Percentiles rank a stretch among this genome's conserved stretches.
Conservation (phyloP, 73 alveolate genomes). For the Stentor coeruleus region DNA sequence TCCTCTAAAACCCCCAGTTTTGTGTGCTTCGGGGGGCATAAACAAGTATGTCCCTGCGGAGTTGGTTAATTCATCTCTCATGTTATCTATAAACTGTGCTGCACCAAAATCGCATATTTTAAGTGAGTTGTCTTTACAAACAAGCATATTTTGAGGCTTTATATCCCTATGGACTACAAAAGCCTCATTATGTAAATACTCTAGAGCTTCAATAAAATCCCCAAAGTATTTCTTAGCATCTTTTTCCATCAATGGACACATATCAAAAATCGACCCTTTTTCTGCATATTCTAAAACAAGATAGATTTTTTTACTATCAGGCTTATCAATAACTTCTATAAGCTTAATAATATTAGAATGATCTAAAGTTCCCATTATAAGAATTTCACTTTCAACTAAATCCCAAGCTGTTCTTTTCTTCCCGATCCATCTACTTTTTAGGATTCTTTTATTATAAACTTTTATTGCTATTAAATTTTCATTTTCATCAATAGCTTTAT, state of each 20-base stretch:
- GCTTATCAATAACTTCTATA: constrained; percentile 70
- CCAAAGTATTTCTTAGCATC: constrained; percentile 64
- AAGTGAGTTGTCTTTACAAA: no score
- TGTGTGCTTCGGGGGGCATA: no score
- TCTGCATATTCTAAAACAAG: constrained; percentile 62
- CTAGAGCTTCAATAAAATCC: constrained; percentile 70
- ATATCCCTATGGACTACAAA: constrained; percentile 87
- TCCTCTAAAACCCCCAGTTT: no score
- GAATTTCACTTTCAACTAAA: constrained; percentile 81
- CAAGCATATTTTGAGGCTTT: no score
- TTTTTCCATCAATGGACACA: constrained; percentile 43
- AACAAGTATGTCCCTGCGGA: no score
- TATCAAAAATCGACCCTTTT: constrained; percentile 79
- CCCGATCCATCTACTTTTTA: constrained; percentile 13
- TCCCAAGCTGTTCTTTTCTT: constrained; percentile 22
- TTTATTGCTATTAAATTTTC: constrained; percentile 1
- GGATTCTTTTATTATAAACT: not conserved
- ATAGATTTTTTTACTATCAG: constrained; percentile 48
- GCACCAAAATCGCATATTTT: no score
- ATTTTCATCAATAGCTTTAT: not conserved
- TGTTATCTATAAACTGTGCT: no score
- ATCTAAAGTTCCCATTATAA: constrained; percentile 78
- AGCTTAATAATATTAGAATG: constrained; percentile 84
- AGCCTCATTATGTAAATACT: constrained; percentile 66
- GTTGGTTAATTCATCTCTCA: no score